Conservation (phyloP, 1,284 basidiomycete species). For the Phylloboletellus chloephorus region DNA sequence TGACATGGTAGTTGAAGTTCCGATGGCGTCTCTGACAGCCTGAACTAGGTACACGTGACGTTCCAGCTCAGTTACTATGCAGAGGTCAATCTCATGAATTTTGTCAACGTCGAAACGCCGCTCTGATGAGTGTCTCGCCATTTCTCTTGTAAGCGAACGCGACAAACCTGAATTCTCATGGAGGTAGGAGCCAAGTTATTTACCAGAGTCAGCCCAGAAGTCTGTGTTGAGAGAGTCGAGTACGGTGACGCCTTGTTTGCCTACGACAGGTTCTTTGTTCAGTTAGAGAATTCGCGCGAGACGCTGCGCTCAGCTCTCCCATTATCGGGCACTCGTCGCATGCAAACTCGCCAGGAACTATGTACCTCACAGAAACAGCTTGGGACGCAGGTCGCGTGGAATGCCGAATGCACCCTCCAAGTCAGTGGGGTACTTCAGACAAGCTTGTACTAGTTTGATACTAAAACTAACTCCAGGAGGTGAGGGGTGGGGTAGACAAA, state of each 20-base stretch:
- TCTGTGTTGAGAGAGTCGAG: no score
- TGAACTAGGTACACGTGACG: constrained; percentile 39
- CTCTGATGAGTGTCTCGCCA: neutral
- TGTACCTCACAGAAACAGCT: no score
- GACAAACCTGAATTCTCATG: neutral
- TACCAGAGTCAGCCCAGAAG: no score
- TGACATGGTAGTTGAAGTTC: constrained; percentile 31
- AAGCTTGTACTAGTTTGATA: neutral
- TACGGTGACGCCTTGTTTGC: no score
- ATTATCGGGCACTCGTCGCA: no score
- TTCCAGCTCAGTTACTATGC: neutral
- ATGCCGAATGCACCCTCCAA: no score
- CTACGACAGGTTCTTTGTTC: no score
- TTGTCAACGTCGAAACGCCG: no score
- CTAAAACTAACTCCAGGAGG: constrained; percentile 2
- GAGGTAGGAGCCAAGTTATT: neutral
- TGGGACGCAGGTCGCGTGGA: no score
- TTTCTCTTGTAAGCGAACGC: neutral
- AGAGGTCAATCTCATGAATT: constrained; percentile 1
- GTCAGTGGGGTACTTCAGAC: neutral
- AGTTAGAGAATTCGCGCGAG: no score
- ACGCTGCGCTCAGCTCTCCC: no score
- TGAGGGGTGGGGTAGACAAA: constrained; percentile 11
- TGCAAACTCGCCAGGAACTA: no score
- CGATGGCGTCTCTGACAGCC: constrained; percentile 22